Evolutionary conservation across 2,329 filamentous ascomycete species (phyloP).

Genomic region (Biscogniauxia sp.): DNA sequence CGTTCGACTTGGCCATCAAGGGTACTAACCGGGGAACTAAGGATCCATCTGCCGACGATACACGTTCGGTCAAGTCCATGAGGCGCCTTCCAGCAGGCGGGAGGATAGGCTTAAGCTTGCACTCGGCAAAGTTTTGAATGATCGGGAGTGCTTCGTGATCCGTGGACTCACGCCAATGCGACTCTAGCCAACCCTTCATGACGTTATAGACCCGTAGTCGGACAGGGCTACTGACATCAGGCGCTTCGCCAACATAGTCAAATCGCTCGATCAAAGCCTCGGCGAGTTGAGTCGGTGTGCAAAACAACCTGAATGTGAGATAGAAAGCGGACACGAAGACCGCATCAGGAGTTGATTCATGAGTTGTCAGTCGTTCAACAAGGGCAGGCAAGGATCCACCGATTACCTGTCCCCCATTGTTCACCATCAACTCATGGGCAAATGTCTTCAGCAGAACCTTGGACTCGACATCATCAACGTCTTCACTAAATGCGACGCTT

Average conservation of each 20-base stretch:
- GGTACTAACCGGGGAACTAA: conserved; percentile 81
- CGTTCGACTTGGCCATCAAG: conserved; percentile 84
- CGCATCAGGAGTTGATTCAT: conserved; percentile 87
- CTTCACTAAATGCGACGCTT: conserved; percentile 68
- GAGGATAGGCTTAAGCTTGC: conserved; percentile 64
- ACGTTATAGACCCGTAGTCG: conserved; percentile 91
- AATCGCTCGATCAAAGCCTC: conserved; percentile 86
- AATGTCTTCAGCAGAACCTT: conserved; percentile 89
- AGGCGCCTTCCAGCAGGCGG: conserved; percentile 80
- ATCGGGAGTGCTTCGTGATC: conserved; percentile 73
- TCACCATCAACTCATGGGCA: conserved; percentile 86
- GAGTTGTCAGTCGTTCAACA: conserved; percentile 90
- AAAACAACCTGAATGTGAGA: conserved; percentile 92
- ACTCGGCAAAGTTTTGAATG: conserved; percentile 77
- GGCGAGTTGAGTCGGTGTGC: conserved; percentile 74
- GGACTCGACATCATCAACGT: conserved; percentile 75
- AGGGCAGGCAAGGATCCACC: conserved; percentile 87
- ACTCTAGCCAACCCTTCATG: conserved; percentile 96
- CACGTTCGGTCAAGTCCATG: conserved; percentile 74
- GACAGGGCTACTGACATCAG: conserved; percentile 73
- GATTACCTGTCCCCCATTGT: conserved; percentile 92
- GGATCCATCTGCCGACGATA: conserved; percentile 68
- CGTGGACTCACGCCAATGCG: conserved; percentile 83
- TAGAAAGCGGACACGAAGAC: conserved; percentile 94
- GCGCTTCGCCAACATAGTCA: conserved; percentile 81